Base-by-base conservation (phyloP, 345 rosid species). In the Kandelia obovata region DNA sequence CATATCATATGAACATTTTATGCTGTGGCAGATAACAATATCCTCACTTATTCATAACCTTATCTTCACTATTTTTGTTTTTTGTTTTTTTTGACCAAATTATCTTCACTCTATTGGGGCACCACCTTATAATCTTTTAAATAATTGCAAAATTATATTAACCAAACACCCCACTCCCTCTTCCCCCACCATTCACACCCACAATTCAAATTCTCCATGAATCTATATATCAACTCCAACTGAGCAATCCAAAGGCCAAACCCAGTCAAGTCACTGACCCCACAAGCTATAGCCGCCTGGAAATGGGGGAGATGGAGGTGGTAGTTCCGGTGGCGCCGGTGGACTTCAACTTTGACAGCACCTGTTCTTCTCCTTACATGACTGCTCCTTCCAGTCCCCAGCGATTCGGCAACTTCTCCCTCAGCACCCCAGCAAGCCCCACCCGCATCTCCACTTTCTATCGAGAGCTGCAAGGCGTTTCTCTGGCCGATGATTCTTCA, bases 381-480 rank as follows among this genome's bases (percentile, higher is more conserved):
- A 90, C 98, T n/a, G 98, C 98, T 76, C 97, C 98, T 64, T 87
- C 96, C n/a, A 90, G 93, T 32, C 98, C 98, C 21, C 92, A 89
- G 20, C 76, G 83, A 49, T 87, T 93, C 37, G 94, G 88, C 53
- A 83, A 75, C 79, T 78, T 84, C 76, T 72, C 73, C 76, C 80
- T 79, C 32, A 87, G 89, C 49, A 90, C 92, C 20, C 95, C 96
- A 2, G 39, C 95, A 7, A 90, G 91, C 66, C 98, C 96, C 53
- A 63, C 87, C 51, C 83, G 86, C 11, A 27, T 76, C 6, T 65
- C 82, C 19, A 13, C 73, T 9, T 78, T 68, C 30, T 49, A 46
- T 57, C 66, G 59, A 9, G 78, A 64, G 25, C 47, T 62, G 61
- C 53, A 59, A 16, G 73, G 47, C 23, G 17, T 2, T 43, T 28